phyloP scores from a whole-genome alignment of 129 eudicot species.

The Chrysanthemum seticuspe region DNA sequence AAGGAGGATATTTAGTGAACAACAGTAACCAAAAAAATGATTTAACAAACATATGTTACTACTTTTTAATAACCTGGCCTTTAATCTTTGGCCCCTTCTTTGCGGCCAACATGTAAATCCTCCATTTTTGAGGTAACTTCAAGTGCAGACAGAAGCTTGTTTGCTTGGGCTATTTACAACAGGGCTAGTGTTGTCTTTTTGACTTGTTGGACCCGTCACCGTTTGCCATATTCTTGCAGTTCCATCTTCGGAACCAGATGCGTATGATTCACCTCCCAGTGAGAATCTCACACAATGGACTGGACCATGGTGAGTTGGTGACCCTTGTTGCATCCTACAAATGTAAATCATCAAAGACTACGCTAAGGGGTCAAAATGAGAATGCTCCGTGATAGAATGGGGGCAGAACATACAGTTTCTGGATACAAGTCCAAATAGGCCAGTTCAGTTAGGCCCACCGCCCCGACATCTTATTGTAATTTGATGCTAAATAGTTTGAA shows the following conservation, averaged over 20 bases:
- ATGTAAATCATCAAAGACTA: slow-evolving; percentile 38
- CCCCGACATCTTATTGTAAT: too few relatives aligned
- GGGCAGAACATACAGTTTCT: too few relatives aligned
- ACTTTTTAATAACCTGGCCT: slow-evolving; percentile 2
- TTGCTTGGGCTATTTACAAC: slow-evolving; percentile 35
- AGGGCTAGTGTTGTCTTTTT: slow-evolving; percentile 28
- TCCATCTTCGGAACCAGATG: slow-evolving; percentile 83
- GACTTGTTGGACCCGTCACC: slow-evolving; percentile 33
- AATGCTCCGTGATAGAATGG: too few relatives aligned
- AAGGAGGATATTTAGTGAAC: slow-evolving; percentile 11
- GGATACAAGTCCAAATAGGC: too few relatives aligned
- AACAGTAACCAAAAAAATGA: neutral
- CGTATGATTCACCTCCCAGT: slow-evolving; percentile 77
- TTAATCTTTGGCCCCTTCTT: slow-evolving; percentile 25
- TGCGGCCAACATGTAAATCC: slow-evolving; percentile 34
- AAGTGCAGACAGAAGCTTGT: slow-evolving; percentile 30
- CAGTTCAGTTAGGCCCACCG: too few relatives aligned
- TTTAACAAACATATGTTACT: slow-evolving; percentile 7
- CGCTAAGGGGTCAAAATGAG: too few relatives aligned
- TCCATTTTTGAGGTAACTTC: slow-evolving; percentile 35
- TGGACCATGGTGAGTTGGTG: slow-evolving; percentile 92
- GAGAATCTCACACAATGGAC: slow-evolving; percentile 76
- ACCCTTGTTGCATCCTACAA: slow-evolving; percentile 75
- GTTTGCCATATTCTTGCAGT: slow-evolving; percentile 82
- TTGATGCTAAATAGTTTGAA: too few relatives aligned